Evolutionary conservation across 768 basidiomycete species (phyloP), one percentile per base, ranked within the genome.

Genomic region (Podaxis sp.): DNA sequence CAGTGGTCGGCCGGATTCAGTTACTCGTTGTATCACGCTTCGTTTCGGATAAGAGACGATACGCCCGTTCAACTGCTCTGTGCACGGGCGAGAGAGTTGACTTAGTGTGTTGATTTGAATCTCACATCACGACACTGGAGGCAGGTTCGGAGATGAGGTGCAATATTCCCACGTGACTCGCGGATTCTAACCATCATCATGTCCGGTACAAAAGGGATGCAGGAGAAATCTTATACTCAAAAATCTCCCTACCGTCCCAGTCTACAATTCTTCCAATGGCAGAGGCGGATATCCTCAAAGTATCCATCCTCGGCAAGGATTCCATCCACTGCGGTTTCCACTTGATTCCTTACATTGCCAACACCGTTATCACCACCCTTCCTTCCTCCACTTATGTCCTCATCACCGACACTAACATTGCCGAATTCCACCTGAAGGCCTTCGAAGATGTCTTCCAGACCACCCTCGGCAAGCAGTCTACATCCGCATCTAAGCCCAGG

Each of bases 281-380:
- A 53, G 71, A 73, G 61, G 75, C 81, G 27, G 87, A 91, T 74
- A 77, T 93, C 38, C 74, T 84, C 70, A 91, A 87, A 71, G 88
- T 96, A 61, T 85, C 89, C 46, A 95, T 96, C 71, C 82, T 95
- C 32, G 88, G 88, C 40, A 90, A 82, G 66, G 87, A 95, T 32
- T 82, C 89, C 42, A 97, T 98, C 65, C 95, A 95, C 72, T 92
- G 91, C 67, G 95, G 95, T 37, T 95, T 98, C 68, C 94, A 94
- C 72, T 85, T 99, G 60, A 81, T 91, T 64, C 85, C 90, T 1
- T 90, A 98, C 82, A 91, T 96, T 74, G 85, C 82, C 48, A 65
- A 74, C 42, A 96, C 90, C 16, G 85, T 95, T 61, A 75, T 92
- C 60, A 70, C 77, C 3, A 82, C 83, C 1, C 80, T 95, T 23